These are phyloP conservation scores for Diplocarpon rosae DNA, from an alignment of 2,329 filamentous ascomycete genomes.

Conservation along the genomic window DNA sequence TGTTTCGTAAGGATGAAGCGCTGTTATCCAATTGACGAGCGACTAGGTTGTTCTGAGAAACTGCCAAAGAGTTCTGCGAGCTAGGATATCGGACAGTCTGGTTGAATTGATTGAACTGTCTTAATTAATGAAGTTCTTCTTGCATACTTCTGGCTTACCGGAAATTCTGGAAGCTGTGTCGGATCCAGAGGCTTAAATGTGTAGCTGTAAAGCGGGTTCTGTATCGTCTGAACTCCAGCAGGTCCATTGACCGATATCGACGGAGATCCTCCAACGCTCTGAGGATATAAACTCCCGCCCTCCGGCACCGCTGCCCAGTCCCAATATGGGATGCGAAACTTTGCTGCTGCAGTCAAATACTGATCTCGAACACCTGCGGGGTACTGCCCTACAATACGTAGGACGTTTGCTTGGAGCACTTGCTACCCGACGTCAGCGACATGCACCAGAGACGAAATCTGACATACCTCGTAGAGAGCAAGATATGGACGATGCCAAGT, in stretches of 20 bases:
- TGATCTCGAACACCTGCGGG: constrained; percentile 24
- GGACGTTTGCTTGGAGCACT: constrained; percentile 37
- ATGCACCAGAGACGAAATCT: no score
- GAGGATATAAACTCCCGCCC: constrained; percentile 37
- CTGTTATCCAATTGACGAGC: constrained; percentile 41
- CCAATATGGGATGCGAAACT: constrained; percentile 37
- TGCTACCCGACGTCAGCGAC: constrained; percentile 32
- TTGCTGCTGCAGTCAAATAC: constrained; percentile 35
- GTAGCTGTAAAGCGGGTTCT: constrained; percentile 44
- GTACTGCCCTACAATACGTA: constrained; percentile 32
- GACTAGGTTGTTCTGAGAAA: constrained; percentile 49
- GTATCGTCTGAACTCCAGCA: constrained; percentile 30
- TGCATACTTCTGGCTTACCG: constrained; percentile 35
- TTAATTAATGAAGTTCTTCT: neutral
- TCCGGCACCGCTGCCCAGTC: constrained; percentile 36
- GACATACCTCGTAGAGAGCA: constrained; percentile 41
- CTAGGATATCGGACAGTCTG: constrained; percentile 47
- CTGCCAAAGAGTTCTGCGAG: constrained; percentile 30
- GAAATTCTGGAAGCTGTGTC: constrained; percentile 44
- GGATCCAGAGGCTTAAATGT: constrained; percentile 33
- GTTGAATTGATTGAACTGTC: constrained; percentile 46
- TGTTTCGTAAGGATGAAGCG: constrained; percentile 43
- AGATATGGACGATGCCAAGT: constrained; percentile 46
- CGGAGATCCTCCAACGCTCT: constrained; percentile 35
- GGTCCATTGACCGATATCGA: constrained; percentile 43